Conservation (phyloP, 345 rosid genomes). For the Populus simonii region DNA sequence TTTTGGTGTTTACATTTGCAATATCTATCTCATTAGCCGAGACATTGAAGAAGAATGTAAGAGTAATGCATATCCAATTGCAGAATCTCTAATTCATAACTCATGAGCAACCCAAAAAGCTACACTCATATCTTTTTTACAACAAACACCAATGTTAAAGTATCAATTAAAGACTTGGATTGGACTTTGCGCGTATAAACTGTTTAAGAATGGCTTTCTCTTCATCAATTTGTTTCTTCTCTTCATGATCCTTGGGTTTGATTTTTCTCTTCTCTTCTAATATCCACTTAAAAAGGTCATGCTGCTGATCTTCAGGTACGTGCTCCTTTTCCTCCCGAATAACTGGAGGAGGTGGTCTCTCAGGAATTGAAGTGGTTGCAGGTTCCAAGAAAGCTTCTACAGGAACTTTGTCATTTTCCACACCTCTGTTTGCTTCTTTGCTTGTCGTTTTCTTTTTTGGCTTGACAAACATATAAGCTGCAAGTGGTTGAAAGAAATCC, state of each 20-base stretch:
- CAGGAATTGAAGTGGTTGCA: slow-evolving; percentile 12
- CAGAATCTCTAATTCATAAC: slow-evolving; percentile 5
- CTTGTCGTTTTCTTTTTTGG: slow-evolving; percentile 41
- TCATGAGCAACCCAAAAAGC: neutral
- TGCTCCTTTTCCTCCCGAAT: slow-evolving; percentile 40
- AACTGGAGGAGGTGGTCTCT: slow-evolving; percentile 25
- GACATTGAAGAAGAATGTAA: neutral
- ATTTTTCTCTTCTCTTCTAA: slow-evolving; percentile 70
- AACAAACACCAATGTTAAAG: slow-evolving; percentile 17
- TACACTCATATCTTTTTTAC: neutral
- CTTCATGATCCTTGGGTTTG: slow-evolving; percentile 46
- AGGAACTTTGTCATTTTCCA: slow-evolving; percentile 28
- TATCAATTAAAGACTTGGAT: slow-evolving; percentile 50
- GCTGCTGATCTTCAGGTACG: slow-evolving; percentile 64
- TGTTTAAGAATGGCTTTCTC: slow-evolving; percentile 71
- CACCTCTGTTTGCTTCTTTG: slow-evolving; percentile 29
- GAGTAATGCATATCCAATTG: neutral
- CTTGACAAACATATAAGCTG: slow-evolving; percentile 67
- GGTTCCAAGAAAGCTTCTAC: slow-evolving; percentile 24
- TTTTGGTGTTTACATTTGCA: neutral
- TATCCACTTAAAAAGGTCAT: slow-evolving; percentile 68
- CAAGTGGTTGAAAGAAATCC: slow-evolving; percentile 13
- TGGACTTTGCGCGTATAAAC: slow-evolving; percentile 50
- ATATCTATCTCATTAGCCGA: neutral
- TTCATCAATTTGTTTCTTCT: slow-evolving; percentile 52